Conservation (phyloP, 148 eudicot genomes). For the Gaultheria prostrata region DNA sequence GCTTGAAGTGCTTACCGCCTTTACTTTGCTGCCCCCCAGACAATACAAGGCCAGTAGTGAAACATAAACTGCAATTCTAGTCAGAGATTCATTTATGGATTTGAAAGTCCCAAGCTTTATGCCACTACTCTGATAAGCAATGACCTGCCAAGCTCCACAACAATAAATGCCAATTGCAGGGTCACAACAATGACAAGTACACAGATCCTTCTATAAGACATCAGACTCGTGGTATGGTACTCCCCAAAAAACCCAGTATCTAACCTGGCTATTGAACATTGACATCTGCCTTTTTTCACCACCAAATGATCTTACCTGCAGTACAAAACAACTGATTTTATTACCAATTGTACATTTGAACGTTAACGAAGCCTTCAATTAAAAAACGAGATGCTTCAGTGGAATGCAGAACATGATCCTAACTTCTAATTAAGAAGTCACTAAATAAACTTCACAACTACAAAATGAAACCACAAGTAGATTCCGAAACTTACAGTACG, state of each 20-base stretch:
- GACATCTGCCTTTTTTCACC: slow-evolving; percentile 97
- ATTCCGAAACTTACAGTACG: slow-evolving; percentile 67
- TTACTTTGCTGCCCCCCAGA: slow-evolving; percentile 92
- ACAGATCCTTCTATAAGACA: background rate
- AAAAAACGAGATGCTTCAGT: slow-evolving; percentile 7
- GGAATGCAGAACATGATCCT: background rate
- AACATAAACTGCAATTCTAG: slow-evolving; percentile 85
- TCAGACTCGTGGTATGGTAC: background rate
- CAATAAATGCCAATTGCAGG: slow-evolving; percentile 15
- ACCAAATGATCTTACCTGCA: slow-evolving; percentile 92
- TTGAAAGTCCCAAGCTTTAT: slow-evolving; percentile 80
- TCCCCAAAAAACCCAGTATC: background rate
- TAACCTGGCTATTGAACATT: slow-evolving; percentile 83
- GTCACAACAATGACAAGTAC: background rate
- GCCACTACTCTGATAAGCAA: slow-evolving; percentile 76
- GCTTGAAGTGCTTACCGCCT: slow-evolving; percentile 63
- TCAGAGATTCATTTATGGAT: slow-evolving; percentile 84
- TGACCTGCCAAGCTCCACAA: slow-evolving; percentile 50
- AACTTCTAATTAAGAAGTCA: background rate
- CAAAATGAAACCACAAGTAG: background rate
- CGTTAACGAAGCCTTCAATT: background rate
- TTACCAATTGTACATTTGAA: background rate
- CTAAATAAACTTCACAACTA: background rate
- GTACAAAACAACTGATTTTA: slow-evolving; percentile 7
- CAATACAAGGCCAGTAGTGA: slow-evolving; percentile 81